Evolutionary conservation across 805 yeast genomes (phyloP).

Genomic region (Spathaspora gorwiae): DNA sequence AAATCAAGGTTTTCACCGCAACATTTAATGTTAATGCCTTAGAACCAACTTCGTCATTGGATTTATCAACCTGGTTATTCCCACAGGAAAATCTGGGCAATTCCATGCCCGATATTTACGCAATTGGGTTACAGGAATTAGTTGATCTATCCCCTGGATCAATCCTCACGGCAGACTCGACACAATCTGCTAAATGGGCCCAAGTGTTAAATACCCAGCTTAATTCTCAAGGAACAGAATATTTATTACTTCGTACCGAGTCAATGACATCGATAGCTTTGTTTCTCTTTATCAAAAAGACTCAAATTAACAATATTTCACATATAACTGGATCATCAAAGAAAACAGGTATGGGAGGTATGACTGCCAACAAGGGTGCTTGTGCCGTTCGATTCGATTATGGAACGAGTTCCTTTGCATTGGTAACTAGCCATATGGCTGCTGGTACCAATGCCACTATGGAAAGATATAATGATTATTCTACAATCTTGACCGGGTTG

Average conservation of each 20-base stretch:
- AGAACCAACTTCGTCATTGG: slow-evolving; percentile 32
- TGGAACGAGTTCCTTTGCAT: slow-evolving; percentile 75
- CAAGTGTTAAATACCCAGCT: slow-evolving; percentile 57
- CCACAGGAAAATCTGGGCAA: slow-evolving; percentile 48
- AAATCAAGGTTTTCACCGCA: slow-evolving; percentile 69
- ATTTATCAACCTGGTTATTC: slow-evolving; percentile 74
- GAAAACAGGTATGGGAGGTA: slow-evolving; percentile 95
- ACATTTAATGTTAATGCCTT: slow-evolving; percentile 87
- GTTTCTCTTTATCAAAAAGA: slow-evolving; percentile 53
- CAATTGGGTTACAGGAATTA: slow-evolving; percentile 92
- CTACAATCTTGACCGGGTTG: slow-evolving; percentile 68
- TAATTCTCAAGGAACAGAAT: slow-evolving; percentile 43
- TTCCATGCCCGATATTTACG: slow-evolving; percentile 65
- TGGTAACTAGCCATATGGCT: slow-evolving; percentile 88
- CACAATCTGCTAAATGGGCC: slow-evolving; percentile 79
- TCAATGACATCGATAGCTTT: slow-evolving; percentile 68
- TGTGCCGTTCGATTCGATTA: slow-evolving; percentile 85
- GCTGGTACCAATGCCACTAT: slow-evolving; percentile 81
- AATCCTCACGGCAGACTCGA: slow-evolving; percentile 78
- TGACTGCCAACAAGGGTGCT: slow-evolving; percentile 95
- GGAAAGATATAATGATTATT: slow-evolving; percentile 84
- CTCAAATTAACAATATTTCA: slow-evolving; percentile 43
- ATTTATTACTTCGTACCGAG: slow-evolving; percentile 67
- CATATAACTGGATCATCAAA: slow-evolving; percentile 92
- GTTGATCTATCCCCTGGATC: slow-evolving; percentile 92